A percentile compares a stretch with the other conserved stretches of the same genome.
These are phyloP conservation scores for Magnolia kwangsiensis DNA, from an alignment of 164 flowering plant species.

Conservation along the genomic window DNA sequence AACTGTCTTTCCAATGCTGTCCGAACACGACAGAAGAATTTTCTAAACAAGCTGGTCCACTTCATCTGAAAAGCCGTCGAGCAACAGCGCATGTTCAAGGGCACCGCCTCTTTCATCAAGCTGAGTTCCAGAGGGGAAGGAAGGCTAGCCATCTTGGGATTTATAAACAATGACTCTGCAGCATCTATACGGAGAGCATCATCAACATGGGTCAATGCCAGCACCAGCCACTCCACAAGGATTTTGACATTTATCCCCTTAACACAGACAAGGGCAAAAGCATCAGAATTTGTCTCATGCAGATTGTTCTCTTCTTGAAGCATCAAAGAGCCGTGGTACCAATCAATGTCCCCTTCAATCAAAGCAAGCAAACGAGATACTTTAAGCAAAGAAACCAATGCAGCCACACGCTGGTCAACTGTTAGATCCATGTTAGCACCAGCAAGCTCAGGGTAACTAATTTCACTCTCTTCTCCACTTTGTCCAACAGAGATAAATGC, in stretches of 20 bases:
- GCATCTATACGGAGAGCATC: conserved; percentile 95
- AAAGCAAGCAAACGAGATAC: conserved; percentile 84
- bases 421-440: conserved; percentile 29
- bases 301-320: conserved; percentile 17
- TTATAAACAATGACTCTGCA: conserved; percentile 84
- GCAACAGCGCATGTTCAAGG: conserved; percentile 89
- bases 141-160: conserved; percentile 81
- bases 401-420: conserved; percentile 74
- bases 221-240: conserved; percentile 63
- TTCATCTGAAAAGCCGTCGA: conserved; percentile 98
- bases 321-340: conserved; percentile 19
- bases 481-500: conserved; percentile 53
- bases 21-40: conserved; percentile 86
- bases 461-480: conserved; percentile 29
- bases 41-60: conserved; percentile 87
- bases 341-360: conserved; percentile 89
- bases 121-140: conserved; percentile 87
- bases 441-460: conserved; percentile 32
- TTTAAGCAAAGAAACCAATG: conserved; percentile 82
- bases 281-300: conserved; percentile 15
- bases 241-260: conserved; percentile 66
- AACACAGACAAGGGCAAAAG: conserved; percentile 47
- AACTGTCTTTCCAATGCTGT: conserved; percentile 89
- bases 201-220: conserved; percentile 86
- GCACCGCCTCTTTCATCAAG: conserved; percentile 76